These are phyloP conservation scores for Lactarius vividus DNA, from an alignment of 768 basidiomycete species.

Conservation along the genomic window DNA sequence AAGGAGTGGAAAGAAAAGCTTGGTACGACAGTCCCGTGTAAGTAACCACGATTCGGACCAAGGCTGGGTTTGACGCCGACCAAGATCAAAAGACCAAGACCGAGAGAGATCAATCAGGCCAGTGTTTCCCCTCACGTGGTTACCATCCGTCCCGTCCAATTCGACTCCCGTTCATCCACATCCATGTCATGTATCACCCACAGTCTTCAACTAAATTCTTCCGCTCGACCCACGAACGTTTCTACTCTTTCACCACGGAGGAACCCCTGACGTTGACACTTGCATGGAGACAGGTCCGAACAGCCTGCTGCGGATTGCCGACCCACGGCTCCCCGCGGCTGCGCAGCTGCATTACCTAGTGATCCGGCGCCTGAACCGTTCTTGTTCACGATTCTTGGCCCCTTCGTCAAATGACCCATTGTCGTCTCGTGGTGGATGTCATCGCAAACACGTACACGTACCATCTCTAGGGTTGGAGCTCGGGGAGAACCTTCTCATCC, in stretches of 20 bases:
- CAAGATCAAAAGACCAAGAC: background rate
- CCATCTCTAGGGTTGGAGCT: no score
- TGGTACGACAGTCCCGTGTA: background rate
- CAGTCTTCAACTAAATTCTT: no score
- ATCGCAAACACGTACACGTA: background rate
- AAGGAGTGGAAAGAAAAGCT: background rate
- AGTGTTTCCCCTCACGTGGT: background rate
- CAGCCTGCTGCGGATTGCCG: constrained; percentile 1
- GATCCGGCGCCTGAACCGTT: background rate
- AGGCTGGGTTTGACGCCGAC: background rate
- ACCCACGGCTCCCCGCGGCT: background rate
- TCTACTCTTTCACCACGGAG: no score
- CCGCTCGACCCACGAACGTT: no score
- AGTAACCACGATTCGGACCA: background rate
- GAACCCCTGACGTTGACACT: no score
- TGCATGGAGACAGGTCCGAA: background rate
- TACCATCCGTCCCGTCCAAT: no score
- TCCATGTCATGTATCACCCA: no score
- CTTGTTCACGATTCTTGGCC: background rate
- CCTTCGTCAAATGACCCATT: background rate
- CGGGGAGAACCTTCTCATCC: no score
- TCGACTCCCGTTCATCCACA: no score
- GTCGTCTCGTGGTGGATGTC: background rate
- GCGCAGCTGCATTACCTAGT: background rate
- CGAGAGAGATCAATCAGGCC: no score